Evolutionary conservation across 257 asterid genomes (phyloP).

Genomic region (Eustoma russellianum): DNA sequence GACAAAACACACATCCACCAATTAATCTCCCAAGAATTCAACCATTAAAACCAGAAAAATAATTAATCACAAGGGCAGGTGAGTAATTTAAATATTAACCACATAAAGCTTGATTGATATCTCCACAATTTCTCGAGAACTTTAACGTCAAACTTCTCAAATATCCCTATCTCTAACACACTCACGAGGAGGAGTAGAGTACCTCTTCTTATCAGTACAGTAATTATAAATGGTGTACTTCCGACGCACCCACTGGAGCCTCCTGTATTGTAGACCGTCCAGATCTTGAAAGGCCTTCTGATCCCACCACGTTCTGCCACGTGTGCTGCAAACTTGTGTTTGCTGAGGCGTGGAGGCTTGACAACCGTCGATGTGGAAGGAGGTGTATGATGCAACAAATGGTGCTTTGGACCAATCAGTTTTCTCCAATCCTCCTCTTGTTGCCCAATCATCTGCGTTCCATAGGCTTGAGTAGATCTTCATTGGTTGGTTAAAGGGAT

Average conservation of each 20-base stretch:
- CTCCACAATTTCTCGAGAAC: background rate
- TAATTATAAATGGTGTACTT: constrained; percentile 32
- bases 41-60: background rate
- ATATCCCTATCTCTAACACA: constrained; percentile 27
- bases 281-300: constrained; percentile 29
- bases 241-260: constrained; percentile 25
- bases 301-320: constrained; percentile 35
- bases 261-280: constrained; percentile 23
- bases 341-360: constrained; percentile 20
- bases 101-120: too few species aligned
- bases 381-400: constrained; percentile 24
- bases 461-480: constrained; percentile 32
- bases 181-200: constrained; percentile 17
- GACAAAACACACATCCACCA: too few species aligned
- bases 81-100: too few species aligned
- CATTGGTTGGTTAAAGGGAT: constrained; percentile 37
- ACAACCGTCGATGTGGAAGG: constrained; percentile 34
- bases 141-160: constrained; percentile 1
- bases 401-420: constrained; percentile 39
- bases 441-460: constrained; percentile 42
- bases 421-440: constrained; percentile 34
- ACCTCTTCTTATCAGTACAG: constrained; percentile 23
- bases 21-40: too few species aligned
- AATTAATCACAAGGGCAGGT: background rate
- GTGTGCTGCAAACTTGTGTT: constrained; percentile 22